phyloP scores from a whole-genome alignment of 2,329 filamentous ascomycete species.

The Didymella glomerata region DNA sequence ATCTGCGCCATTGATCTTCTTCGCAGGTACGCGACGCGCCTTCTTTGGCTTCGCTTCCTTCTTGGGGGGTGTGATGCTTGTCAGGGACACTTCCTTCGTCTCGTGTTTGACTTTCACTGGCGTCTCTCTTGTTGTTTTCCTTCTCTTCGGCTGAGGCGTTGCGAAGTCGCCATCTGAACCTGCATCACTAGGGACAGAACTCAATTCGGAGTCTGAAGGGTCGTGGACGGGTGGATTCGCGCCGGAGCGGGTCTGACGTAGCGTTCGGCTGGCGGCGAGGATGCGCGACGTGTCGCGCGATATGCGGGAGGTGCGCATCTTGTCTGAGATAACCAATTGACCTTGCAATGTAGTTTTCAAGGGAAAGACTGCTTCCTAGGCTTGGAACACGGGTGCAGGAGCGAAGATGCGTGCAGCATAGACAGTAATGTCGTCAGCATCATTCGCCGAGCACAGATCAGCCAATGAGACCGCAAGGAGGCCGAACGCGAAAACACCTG shows the following conservation, averaged over 20 bases:
- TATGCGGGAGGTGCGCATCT: slow-evolving; percentile 51
- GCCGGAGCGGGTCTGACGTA: slow-evolving; percentile 45
- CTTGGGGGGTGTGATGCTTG: slow-evolving; percentile 35
- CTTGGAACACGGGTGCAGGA: neutral
- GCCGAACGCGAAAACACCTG: slow-evolving; percentile 18
- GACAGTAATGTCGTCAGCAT: slow-evolving; percentile 17
- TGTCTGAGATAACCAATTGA: neutral
- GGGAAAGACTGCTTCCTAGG: neutral
- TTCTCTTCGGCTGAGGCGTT: slow-evolving; percentile 55
- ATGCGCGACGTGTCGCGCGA: slow-evolving; percentile 49
- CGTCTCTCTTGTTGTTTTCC: slow-evolving; percentile 51
- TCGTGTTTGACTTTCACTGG: slow-evolving; percentile 44
- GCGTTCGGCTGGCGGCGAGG: slow-evolving; percentile 42
- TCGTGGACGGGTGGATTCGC: slow-evolving; percentile 34
- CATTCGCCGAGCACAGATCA: neutral
- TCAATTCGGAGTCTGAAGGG: slow-evolving; percentile 45
- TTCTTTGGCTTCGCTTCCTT: slow-evolving; percentile 42
- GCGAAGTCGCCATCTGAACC: slow-evolving; percentile 35
- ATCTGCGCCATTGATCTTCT: slow-evolving; percentile 41
- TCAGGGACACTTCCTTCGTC: slow-evolving; percentile 29
- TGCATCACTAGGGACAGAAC: slow-evolving; percentile 40
- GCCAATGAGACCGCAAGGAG: slow-evolving; percentile 17
- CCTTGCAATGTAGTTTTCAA: neutral
- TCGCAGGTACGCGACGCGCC: slow-evolving; percentile 50
- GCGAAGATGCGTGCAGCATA: neutral